Percentiles rank a stretch among this genome's conserved stretches.
Evolutionary conservation across 2,329 filamentous ascomycete species (phyloP).

Genomic region (Colletotrichum abscissum): DNA sequence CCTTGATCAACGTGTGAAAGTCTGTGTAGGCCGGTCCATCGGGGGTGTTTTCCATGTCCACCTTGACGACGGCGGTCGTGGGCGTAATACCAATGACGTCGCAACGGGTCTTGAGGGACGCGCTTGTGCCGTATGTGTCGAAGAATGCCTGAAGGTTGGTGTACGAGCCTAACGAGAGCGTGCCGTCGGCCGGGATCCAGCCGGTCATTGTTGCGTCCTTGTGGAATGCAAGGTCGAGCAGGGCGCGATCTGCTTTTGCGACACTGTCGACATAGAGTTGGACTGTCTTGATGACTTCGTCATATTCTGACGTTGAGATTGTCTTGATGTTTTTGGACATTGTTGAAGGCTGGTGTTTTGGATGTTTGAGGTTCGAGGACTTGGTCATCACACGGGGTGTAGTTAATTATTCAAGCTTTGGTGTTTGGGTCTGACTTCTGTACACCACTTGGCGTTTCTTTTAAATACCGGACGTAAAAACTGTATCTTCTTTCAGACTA

Average conservation of each 20-base stretch:
- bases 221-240: background rate
- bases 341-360: background rate
- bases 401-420: too few species aligned
- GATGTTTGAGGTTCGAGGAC: background rate
- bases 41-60: constrained; percentile 34
- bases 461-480: background rate
- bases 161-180: background rate
- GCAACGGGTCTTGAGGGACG: constrained; percentile 17
- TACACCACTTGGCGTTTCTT: background rate
- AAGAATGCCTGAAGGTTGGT: background rate
- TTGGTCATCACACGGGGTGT: too few species aligned
- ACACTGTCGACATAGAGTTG: background rate
- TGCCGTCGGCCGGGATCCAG: background rate
- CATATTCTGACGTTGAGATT: background rate
- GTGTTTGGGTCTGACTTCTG: too few species aligned
- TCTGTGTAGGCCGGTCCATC: constrained; percentile 26
- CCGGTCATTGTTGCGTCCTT: background rate
- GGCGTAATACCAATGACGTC: constrained; percentile 37
- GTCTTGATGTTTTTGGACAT: background rate
- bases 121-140: background rate
- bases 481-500: background rate
- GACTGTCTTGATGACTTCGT: background rate
- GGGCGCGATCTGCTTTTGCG: background rate
- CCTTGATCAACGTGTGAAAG: constrained; percentile 36
- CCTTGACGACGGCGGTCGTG: constrained; percentile 34